Conservation (phyloP, 345 rosid genomes). For the Erysimum cheiranthoides region DNA sequence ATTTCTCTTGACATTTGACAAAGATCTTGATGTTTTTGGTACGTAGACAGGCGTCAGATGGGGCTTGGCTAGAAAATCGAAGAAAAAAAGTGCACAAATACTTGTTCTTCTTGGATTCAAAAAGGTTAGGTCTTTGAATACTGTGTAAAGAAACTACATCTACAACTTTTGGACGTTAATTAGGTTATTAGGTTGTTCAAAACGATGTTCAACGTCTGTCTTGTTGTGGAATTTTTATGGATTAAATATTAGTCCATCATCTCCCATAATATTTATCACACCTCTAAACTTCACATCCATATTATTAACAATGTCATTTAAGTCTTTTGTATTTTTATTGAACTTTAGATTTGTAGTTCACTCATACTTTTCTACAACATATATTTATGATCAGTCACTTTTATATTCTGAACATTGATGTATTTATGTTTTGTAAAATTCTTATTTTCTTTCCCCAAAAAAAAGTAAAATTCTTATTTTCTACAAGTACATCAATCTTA, state of each 20-base stretch:
- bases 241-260: constrained; percentile 35
- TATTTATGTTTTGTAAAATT: neutral
- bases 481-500: constrained; percentile 2
- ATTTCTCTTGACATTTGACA: constrained; percentile 9
- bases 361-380: neutral
- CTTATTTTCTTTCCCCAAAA: neutral
- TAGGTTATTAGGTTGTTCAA: constrained; percentile 47
- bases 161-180: constrained; percentile 48
- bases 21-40: constrained; percentile 12
- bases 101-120: constrained; percentile 46
- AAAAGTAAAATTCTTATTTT: neutral
- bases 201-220: constrained; percentile 47
- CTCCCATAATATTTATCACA: constrained; percentile 30
- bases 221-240: constrained; percentile 32
- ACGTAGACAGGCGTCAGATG: constrained; percentile 25
- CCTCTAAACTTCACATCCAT: constrained; percentile 41
- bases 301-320: constrained; percentile 33
- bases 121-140: constrained; percentile 48
- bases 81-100: constrained; percentile 43
- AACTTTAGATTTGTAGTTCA: neutral
- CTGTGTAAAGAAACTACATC: constrained; percentile 46
- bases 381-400: neutral
- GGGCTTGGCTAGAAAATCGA: constrained; percentile 33
- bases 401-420: neutral
- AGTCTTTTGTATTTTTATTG: neutral